Conservation (phyloP, 495 filamentous ascomycete genomes). For the Bryoglossum gracile region DNA sequence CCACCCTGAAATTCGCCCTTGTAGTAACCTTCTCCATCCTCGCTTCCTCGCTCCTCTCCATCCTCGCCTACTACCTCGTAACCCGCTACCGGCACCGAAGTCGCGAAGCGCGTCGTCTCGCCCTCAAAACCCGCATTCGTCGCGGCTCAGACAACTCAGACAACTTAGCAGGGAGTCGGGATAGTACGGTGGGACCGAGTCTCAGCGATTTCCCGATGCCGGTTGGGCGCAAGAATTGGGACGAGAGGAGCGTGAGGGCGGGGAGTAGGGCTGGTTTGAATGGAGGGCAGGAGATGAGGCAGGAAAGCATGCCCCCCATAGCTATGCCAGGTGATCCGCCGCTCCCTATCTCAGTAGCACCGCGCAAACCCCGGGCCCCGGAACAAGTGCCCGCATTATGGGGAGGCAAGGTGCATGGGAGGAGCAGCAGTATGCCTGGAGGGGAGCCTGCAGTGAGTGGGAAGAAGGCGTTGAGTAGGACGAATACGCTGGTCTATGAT, state of each 20-base stretch:
- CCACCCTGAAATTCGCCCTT: conserved; percentile 2
- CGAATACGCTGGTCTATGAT: conserved; percentile 8
- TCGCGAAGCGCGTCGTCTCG: neutral
- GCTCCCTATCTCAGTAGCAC: too few species aligned
- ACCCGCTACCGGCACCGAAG: neutral
- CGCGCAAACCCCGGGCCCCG: too few species aligned
- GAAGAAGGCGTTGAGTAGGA: neutral
- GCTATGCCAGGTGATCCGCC: neutral
- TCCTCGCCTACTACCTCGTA: conserved; percentile 6
- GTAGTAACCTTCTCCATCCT: conserved; percentile 8
- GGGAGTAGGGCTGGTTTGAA: neutral
- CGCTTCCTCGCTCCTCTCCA: conserved; percentile 4
- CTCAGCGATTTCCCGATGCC: conserved; percentile 7
- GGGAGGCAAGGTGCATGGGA: too few species aligned
- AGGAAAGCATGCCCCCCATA: neutral
- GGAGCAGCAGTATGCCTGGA: too few species aligned
- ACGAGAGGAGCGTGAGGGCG: neutral
- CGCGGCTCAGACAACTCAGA: neutral
- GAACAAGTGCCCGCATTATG: too few species aligned
- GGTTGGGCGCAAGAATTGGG: conserved; percentile 1
- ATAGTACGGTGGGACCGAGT: neutral
- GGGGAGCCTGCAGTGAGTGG: too few species aligned
- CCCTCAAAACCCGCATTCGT: neutral
- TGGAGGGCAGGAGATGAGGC: neutral
- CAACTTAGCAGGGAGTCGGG: neutral